Base-by-base conservation (phyloP, 108 stramenopile species). In the Cyclotella kingstonii region DNA sequence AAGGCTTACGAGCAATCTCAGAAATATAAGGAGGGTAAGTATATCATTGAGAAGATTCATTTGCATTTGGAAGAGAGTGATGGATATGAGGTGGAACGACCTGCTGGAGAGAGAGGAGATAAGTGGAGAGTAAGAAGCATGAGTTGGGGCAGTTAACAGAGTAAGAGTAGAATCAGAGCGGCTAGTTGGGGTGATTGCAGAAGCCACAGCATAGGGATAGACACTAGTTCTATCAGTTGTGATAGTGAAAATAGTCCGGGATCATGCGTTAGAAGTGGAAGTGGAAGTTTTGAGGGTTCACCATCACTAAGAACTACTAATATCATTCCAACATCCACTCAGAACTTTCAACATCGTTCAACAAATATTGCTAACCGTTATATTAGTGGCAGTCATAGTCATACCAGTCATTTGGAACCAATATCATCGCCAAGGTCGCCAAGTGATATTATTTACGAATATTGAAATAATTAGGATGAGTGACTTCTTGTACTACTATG, bases 21-120 rank as follows among this genome's bases (percentile, higher is more conserved):
- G 62, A 90, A 88, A 63, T 96, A 96, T 83, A 96, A 96, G 76
- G 95, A 91, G 61, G 93, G 93, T 21, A 96, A 96, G 52, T 96
- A 81, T 70, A 94, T 96, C 55, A 82, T 94, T 47, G 95, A 96
- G 56, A 95, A 90, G 49, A 87, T 91, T 39, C 76, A 94, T 53
- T 68, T 96, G 21, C 76, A 87, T 60, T 34, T 87, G 68, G 92
- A 93, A 63, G 87, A 85, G 47, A 76, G 75, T 19, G 79, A 85
- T 52, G 79, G 76, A 28, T 83, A 77, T 35, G 50, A 76, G 31
- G 78, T 87, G 1, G 73, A 63, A 2, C 63, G 76, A 42, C 86
- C 90, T 14, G 86, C 90, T 19, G 90, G 90, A 18, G 90, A 87
- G 43, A 46, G 86, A 55, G 68, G 66, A 4, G 90, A 91, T 79